Base-by-base conservation (phyloP, 305 asterid species). In the Solanum hybrid region DNA sequence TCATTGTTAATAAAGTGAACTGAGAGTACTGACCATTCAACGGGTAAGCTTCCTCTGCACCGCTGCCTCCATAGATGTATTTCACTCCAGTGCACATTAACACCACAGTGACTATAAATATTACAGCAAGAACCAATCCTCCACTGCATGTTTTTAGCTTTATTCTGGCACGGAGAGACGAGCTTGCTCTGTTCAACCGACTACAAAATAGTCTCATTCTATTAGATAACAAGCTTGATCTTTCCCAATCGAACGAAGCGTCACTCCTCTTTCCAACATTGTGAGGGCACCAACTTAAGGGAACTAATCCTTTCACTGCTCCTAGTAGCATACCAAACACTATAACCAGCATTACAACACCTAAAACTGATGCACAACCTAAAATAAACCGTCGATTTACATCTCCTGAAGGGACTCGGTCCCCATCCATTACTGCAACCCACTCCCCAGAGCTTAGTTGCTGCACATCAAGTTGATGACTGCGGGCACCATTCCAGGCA, bases 401-500 rank as follows among this genome's bases (percentile, higher is more conserved):
- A 71, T 98, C 99, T 56, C 99, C 99, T 0, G 99, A 98, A 0
- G 97, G 96, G 4, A 96, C 98, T 78, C 97, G 92, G 72, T 98
- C 99, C 71, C 98, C 99, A 51, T 98, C 99, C 60, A 91, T 89
- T 79, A 98, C 96, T 0, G 96, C 99, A 35, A 96, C 87, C 99
- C 99, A 98, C 92, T 95, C 90, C 5, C 98, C 97, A 1, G 98
- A 92, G 91, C 95, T 89, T 87, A 98, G 94, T 91, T 92, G 97
- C 90, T 95, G 98, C 37, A 90, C 98, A 14, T 98, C 99, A 17
- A 98, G 93, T 92, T 96, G 99, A 90, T 98, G 99, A 92, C 78
- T 84, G 40, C 99, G 98, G 91, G 96, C 98, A 10, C 98, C 98
- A 46, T 96, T 95, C 99, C 99, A 98, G 87, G 97, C 91, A 85